Evolutionary conservation across 2,329 filamentous ascomycete species (phyloP), one percentile per base, ranked within the genome.

Genomic region (Aspergillus novofumigatus): DNA sequence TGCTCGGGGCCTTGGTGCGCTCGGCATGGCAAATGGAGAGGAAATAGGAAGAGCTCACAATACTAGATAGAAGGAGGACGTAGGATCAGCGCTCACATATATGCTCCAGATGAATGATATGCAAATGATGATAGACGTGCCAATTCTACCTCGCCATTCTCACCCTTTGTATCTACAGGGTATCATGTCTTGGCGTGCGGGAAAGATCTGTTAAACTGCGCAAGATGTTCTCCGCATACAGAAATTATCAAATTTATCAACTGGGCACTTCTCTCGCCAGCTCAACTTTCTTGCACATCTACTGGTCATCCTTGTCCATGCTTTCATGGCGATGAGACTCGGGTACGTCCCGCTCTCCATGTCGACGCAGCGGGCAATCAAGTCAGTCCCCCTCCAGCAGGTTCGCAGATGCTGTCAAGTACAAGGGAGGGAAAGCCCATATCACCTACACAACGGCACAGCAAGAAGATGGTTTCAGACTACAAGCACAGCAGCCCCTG

Each of bases 251-350:
- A 29, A 3, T 29, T 11, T 38, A 38, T 38, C 32, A 38, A 38
- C 32, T 17, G 14, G 17, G 32, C 32, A 38, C 14, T 38, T 38
- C 14, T 6, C 21, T 6, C 28, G 52, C 26, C 32, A 29, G 52
- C 55, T 49, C 29, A 52, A 42, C 45, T 23, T 17, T 52, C 49
- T 38, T 41, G 49, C 26, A 48, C 49, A 17, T 17, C 56, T 51
- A 54, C 49, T 17, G 47, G 52, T 47, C 8, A 32, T 20, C 21
- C 11, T 20, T 21, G 17, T 14, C 38, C 11, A 28, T 65, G 61
- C 57, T 59, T 63, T 41, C 51, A 69, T 70, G 61, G 62, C 59
- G 41, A 54, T 65, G 55, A 59, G 52, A 56, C 20, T 59, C 55
- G 61, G 61, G 60, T 57, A 51, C 49, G 52, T 45, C 53, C 61